Conservation (phyloP, 345 rosid species). For the Diplotaxis tenuifolia region DNA sequence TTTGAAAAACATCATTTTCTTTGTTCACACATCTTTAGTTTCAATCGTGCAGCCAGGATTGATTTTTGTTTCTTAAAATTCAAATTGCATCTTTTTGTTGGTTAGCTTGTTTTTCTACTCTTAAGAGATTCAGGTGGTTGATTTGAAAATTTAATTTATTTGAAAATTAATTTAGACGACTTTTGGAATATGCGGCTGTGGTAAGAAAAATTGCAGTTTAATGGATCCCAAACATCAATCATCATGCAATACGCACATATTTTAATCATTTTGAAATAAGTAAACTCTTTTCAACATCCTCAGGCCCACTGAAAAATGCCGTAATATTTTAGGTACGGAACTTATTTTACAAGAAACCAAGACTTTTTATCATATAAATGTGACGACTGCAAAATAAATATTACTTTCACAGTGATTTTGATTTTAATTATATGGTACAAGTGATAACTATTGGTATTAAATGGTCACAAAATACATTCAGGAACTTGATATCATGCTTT, state of each 20-base stretch:
- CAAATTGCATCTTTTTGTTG: not conserved
- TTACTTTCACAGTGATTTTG: not conserved
- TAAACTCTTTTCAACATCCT: conserved; percentile 22
- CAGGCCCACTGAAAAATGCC: conserved; percentile 13
- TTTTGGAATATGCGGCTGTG: conserved; percentile 35
- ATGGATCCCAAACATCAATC: conserved; percentile 11
- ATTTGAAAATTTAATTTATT: too few species aligned
- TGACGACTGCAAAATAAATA: not conserved
- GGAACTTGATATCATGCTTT: too few species aligned
- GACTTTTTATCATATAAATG: not conserved
- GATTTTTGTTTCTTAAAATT: not conserved
- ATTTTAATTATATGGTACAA: not conserved
- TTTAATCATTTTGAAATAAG: not conserved
- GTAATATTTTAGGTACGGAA: not conserved
- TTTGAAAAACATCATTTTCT: too few species aligned
- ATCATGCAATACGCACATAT: conserved; percentile 24
- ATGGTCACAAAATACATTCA: not conserved
- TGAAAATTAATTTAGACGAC: conserved; percentile 34
- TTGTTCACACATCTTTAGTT: not conserved
- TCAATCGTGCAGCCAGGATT: conserved; percentile 33
- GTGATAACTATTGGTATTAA: not conserved
- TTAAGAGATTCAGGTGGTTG: conserved; percentile 24
- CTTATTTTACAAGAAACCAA: not conserved
- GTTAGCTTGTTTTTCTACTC: conserved; percentile 2
- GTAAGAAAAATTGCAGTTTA: too few species aligned